These are phyloP conservation scores for Smithsoniella earleae DNA, from an alignment of 163 green algal genomes.

Conservation along the genomic window DNA sequence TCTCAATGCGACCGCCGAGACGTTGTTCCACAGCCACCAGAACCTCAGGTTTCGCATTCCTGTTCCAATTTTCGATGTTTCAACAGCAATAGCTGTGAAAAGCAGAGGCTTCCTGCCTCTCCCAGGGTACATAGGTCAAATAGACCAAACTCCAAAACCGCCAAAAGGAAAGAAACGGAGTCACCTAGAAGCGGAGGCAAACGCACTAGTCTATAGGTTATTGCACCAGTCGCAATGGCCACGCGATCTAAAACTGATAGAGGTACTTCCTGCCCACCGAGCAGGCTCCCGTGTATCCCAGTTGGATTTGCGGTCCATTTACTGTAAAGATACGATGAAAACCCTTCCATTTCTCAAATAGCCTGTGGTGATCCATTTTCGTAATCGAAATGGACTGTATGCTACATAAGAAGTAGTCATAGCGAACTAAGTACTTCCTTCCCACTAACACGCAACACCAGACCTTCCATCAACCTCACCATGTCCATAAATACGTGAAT, in stretches of 20 bases:
- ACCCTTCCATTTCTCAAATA: too few relatives aligned
- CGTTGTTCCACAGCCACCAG: constrained; percentile 3
- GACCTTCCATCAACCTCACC: too few relatives aligned
- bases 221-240: constrained; percentile 19
- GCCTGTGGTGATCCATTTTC: too few relatives aligned
- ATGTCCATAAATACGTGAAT: too few relatives aligned
- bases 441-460: too few relatives aligned
- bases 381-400: too few relatives aligned
- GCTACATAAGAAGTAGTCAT: too few relatives aligned
- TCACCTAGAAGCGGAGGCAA: constrained; percentile 1
- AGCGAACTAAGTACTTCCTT: too few relatives aligned
- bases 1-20: not conserved
- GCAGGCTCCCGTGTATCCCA: too few relatives aligned
- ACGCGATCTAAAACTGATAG: not conserved
- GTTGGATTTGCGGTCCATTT: too few relatives aligned
- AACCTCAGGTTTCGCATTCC: not conserved
- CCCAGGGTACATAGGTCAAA: constrained; percentile 10
- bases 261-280: too few relatives aligned
- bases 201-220: constrained; percentile 8
- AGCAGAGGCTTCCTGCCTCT: constrained; percentile 19
- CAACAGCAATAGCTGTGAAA: not conserved
- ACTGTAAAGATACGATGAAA: too few relatives aligned
- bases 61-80: constrained; percentile 26
- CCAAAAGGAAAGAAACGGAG: not conserved
- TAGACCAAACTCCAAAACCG: not conserved